phyloP scores from a whole-genome alignment of 345 rosid genomes.

The Dimocarpus longan region DNA sequence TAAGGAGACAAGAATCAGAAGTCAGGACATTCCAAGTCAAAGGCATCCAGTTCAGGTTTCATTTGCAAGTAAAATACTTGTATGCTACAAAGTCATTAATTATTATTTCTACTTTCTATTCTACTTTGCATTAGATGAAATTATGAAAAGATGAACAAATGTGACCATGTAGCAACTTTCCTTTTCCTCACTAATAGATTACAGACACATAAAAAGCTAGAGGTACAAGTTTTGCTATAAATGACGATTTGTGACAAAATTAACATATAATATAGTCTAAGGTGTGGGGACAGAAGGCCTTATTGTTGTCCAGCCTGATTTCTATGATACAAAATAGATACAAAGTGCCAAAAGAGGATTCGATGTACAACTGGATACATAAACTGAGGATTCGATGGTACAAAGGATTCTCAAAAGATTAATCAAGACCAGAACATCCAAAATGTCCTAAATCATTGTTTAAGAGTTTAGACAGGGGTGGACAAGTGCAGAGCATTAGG shows the following conservation, averaged over 20 bases:
- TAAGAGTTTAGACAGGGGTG: neutral
- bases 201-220: neutral
- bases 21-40: neutral
- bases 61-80: neutral
- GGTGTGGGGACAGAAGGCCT: neutral
- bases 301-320: neutral
- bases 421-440: neutral
- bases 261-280: neutral
- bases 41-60: neutral
- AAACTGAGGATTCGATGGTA: neutral
- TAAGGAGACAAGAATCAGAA: slow-evolving; percentile 5
- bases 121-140: no score
- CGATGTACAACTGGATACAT: neutral
- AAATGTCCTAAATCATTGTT: neutral
- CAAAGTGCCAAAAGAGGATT: neutral
- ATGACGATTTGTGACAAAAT: neutral
- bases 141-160: no score
- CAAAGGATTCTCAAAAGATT: neutral
- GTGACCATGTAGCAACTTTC: no score
- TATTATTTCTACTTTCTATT: no score
- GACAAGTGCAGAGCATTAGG: neutral
- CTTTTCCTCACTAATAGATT: neutral
- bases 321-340: neutral
- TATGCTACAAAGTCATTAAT: neutral
- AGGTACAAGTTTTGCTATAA: neutral